These are phyloP conservation scores for Lichtheimia ramosa DNA, from an alignment of 371 early-diverging fungal genomes.

Conservation along the genomic window DNA sequence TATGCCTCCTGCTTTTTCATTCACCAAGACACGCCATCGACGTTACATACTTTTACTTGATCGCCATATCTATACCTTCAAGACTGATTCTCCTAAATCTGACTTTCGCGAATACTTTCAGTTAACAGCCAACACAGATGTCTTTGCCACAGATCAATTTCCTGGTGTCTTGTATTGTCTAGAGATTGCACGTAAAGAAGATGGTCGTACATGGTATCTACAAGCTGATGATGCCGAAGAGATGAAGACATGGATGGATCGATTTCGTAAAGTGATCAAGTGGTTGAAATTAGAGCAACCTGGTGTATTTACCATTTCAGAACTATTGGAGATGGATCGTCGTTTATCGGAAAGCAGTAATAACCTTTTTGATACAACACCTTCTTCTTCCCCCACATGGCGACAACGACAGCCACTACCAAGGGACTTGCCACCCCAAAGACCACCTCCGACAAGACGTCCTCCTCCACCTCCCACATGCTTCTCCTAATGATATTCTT, in stretches of 20 bases:
- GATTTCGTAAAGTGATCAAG: slow-evolving; percentile 24
- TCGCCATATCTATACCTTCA: slow-evolving; percentile 35
- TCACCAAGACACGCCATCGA: slow-evolving; percentile 27
- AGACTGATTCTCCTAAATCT: slow-evolving; percentile 22
- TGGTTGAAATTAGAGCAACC: slow-evolving; percentile 2
- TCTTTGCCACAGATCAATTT: slow-evolving; percentile 36
- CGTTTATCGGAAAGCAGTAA: neutral
- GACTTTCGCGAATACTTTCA: slow-evolving; percentile 33
- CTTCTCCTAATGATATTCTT: too few species aligned
- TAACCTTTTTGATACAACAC: too few species aligned
- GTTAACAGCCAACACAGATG: slow-evolving; percentile 27
- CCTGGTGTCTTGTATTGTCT: slow-evolving; percentile 27
- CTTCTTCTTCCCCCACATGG: neutral
- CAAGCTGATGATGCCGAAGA: slow-evolving; percentile 32
- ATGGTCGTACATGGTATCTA: slow-evolving; percentile 27
- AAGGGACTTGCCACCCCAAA: neutral
- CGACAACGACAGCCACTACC: neutral
- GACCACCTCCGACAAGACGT: neutral
- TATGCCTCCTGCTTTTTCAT: slow-evolving; percentile 34
- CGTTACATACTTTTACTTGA: slow-evolving; percentile 37
- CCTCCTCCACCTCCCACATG: slow-evolving; percentile 3
- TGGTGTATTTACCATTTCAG: slow-evolving; percentile 2
- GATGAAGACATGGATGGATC: slow-evolving; percentile 35
- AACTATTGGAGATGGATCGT: neutral
- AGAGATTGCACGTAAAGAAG: slow-evolving; percentile 28